These are phyloP conservation scores for Pyrenochaeta sp. DNA, from an alignment of 2,329 filamentous ascomycete species.

Conservation along the genomic window DNA sequence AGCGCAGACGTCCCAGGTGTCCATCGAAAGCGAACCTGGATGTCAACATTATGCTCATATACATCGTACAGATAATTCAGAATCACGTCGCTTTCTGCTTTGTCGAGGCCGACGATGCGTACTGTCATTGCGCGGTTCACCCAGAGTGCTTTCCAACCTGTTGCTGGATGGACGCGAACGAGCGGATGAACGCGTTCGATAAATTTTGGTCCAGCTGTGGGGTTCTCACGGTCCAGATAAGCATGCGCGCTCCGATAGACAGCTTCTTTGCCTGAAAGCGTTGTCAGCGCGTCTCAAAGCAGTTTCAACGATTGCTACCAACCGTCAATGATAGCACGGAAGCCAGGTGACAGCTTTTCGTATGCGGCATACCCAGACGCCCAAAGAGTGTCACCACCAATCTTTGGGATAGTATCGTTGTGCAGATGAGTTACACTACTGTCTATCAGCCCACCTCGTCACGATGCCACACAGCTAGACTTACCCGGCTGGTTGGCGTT, in stretches of 20 bases:
- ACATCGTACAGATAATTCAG: slow-evolving; percentile 73
- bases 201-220: slow-evolving; percentile 68
- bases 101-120: slow-evolving; percentile 73
- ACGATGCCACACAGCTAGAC: background rate
- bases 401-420: slow-evolving; percentile 70
- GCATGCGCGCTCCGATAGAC: slow-evolving; percentile 72
- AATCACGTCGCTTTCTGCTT: slow-evolving; percentile 73
- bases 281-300: background rate
- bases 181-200: slow-evolving; percentile 74
- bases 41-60: slow-evolving; percentile 74
- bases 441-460: slow-evolving; percentile 1
- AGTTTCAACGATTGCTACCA: background rate
- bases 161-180: slow-evolving; percentile 75
- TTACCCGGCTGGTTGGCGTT: slow-evolving; percentile 71
- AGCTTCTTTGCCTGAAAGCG: slow-evolving; percentile 58
- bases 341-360: slow-evolving; percentile 74
- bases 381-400: slow-evolving; percentile 78
- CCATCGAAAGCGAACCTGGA: slow-evolving; percentile 77
- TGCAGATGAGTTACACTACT: slow-evolving; percentile 70
- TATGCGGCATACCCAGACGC: slow-evolving; percentile 74
- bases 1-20: slow-evolving; percentile 71
- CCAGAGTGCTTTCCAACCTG: slow-evolving; percentile 77
- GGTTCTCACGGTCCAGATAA: slow-evolving; percentile 71
- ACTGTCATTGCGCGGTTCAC: slow-evolving; percentile 76
- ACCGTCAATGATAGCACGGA: slow-evolving; percentile 74